Base-by-base conservation (phyloP, 345 rosid species). In the Boechera divaricarpa region DNA sequence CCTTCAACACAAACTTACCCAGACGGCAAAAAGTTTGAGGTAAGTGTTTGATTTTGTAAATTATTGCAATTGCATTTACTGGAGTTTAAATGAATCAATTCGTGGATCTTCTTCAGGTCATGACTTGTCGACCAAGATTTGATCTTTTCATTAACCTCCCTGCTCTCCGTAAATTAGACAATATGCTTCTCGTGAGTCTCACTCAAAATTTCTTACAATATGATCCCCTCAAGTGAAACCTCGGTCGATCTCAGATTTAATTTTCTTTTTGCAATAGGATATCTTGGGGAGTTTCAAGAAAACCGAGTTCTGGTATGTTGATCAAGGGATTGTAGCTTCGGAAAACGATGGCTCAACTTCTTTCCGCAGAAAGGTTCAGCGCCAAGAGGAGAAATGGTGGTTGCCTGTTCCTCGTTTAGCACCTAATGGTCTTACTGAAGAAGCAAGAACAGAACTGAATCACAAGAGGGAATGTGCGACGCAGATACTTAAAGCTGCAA, bases 301-400 rank as follows among this genome's bases (percentile, higher is more conserved):
- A 45, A 87, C 89, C 0, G 99, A 93, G 77, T 96, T 91, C 75
- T 96, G 98, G 98, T 93, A 96, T 4, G 95, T 91, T 38, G 99
- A 96, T 83, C 94, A 96, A 86, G 98, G 99, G 49, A 85, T 96
- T 62, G 75, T 91, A 54, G 86, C 91, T 33, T 85, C 96, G 0
- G 94, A 90, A 51, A 81, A 85, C 9, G 98, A 93, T 72, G 98
- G 93, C 1, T 93, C 97, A 42, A 80, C 97, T 74, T 91, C 98
- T 70, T 93, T 91, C 68, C 87, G 94, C 12, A 86, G 81, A 78
- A 79, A 85, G 49, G 60, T 93, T 74, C 98, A 87, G 69, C 89
- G 97, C 11, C 98, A 93, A 74, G 97, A 93, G 59, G 99, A 96
- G 79, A 96, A 96, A 80, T 96, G 99, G 99, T 96, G 99, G 99